Evolutionary conservation across 371 early-diverging fungal genomes (phyloP).

Genomic region (Polyrhizophydium stewartii): DNA sequence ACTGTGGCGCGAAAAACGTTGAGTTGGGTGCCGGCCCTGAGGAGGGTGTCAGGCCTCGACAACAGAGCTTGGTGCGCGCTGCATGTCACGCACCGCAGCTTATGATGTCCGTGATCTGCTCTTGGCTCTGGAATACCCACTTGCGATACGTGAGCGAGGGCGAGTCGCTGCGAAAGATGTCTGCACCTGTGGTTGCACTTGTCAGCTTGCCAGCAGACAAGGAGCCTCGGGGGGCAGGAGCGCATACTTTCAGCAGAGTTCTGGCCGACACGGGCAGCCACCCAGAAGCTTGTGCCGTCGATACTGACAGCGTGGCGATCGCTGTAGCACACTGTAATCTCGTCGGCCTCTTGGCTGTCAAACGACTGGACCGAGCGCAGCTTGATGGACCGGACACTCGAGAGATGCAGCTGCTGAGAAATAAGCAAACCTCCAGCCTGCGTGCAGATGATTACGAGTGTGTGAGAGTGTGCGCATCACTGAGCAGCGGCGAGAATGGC

Average conservation of each 20-base stretch:
- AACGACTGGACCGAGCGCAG: background rate
- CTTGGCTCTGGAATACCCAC: slow-evolving; percentile 12
- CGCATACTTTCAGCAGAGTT: background rate
- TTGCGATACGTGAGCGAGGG: slow-evolving; percentile 11
- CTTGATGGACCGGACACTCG: background rate
- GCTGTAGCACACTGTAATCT: slow-evolving; percentile 9
- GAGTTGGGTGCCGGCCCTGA: slow-evolving; percentile 6
- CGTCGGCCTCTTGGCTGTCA: slow-evolving; percentile 6
- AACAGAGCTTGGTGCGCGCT: no score
- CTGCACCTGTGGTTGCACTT: background rate
- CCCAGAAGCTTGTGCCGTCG: slow-evolving; percentile 19
- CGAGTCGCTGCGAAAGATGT: slow-evolving; percentile 1
- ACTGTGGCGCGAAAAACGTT: slow-evolving; percentile 4
- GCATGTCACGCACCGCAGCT: slow-evolving; percentile 13
- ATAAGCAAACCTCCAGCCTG: background rate
- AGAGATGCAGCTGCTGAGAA: background rate
- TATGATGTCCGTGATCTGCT: slow-evolving; percentile 6
- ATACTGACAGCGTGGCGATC: slow-evolving; percentile 11
- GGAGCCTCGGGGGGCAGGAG: background rate
- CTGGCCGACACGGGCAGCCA: slow-evolving; percentile 4
- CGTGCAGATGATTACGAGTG: no score
- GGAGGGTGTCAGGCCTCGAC: no score
- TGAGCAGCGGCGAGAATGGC: no score
- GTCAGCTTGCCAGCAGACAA: background rate
- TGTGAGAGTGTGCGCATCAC: no score